Evolutionary conservation across 305 asterid species (phyloP), one percentile per base, ranked within the genome.

Genomic region (Solanum hybrid): DNA sequence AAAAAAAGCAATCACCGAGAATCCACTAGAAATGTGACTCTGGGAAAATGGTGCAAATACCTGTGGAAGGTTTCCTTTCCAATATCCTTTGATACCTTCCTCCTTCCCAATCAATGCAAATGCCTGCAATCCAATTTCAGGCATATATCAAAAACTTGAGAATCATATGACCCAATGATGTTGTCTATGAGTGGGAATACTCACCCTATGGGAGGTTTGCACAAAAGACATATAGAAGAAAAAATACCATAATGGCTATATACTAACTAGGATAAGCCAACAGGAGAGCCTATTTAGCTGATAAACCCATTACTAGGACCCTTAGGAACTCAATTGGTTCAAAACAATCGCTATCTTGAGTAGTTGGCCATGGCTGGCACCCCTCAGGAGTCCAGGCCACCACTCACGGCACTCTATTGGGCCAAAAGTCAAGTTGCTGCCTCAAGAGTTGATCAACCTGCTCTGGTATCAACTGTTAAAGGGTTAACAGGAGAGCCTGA

Each of bases 51-150:
- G 88, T 88, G 85, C 64, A 80, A 35, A 36, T 78, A 97, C 99
- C 98, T 95, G 98, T 40, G 99, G 99, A 90, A 96, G 97, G 91
- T 97, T 96, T 89, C 99, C 99, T 93, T 95, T 97, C 99, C 99
- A 97, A 92, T 97, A 96, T 46, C 99, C 99, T 94, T 95, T 97
- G 85, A 95, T 13, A 90, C 99, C 99, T 92, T 95, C 98, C 79
- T 95, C 97, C 90, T 94, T 94, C 87, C 97, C 97, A 66, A 96
- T 93, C 95, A 94, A 89, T 51, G 96, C 88, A 73, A 96, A 80
- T 20, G 98, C 98, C 99, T 96, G 92, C 34, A 86, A 89, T 79
- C 76, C 89, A 91, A 91, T 84, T 22, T 79, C 36, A 40, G 26
- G 36, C 37, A 77, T 88, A 42, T 42, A 79, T 77, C 46, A 60